Base-by-base conservation (phyloP, 495 filamentous ascomycete genomes). In the Mytilinidion resinicola region DNA sequence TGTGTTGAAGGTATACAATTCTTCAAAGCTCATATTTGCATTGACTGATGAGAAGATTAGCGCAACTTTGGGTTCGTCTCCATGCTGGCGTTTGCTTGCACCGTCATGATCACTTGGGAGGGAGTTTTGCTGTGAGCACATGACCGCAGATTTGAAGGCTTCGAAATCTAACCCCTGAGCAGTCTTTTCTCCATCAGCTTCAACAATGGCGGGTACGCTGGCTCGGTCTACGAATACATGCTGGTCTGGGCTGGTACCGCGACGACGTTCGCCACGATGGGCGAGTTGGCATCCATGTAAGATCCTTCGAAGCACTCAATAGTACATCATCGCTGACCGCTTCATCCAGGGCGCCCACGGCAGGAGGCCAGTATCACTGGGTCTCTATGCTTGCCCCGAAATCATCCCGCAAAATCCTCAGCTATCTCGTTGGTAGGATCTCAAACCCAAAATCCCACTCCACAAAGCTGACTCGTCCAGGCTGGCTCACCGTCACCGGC, bases 51-150 rank as follows among this genome's bases (percentile, higher is more conserved):
- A 8, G 15, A 46, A 14, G 33, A n/a, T n/a, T 51, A 74, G 76
- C 75, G 79, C n/a, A 79, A 73, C 49, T 80, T 79, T 51, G 72
- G 73, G 0, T 69, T 78, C 51, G 63, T 80, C 44, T 74, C 76
- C 5, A 79, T 79, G 52, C 55, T 80, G 25, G 78, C 76, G 0
- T 81, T 82, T 47, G 74, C 72, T 38, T 78, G 74, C 46, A 78
- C 77, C 0, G 73, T 81, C 52, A 67, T 81, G 41, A 69, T 72
- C 14, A 81, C 77, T 11, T 80, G 78, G 78, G 78, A 81, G 53
- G 72, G 70, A 15, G 59, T 76, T 38, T 52, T 76, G 4, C 57
- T 66, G 75, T 77, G 52, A 61, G 69, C 55, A 8, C 9, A 9
- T n/a, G 11, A 8, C 15, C 9, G 20, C 4, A 46, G 43, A 25